These are phyloP conservation scores for Claviceps lovelessii DNA, from an alignment of 2,329 filamentous ascomycete genomes.

Conservation along the genomic window DNA sequence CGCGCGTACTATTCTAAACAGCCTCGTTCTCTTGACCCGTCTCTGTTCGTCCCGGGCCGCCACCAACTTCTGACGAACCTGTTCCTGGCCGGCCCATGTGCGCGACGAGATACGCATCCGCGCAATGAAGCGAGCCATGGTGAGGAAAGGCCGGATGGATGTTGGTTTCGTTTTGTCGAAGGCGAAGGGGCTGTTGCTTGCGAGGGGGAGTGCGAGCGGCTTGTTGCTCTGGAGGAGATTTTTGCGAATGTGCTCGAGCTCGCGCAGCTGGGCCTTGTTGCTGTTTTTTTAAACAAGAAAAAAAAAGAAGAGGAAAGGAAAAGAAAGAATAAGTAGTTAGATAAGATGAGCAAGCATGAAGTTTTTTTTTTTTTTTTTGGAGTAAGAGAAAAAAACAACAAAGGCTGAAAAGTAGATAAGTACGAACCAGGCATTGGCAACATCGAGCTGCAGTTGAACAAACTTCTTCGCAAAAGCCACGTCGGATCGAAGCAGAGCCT, in stretches of 20 bases:
- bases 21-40: constrained; percentile 28
- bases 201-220: constrained; percentile 17
- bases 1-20: constrained; percentile 24
- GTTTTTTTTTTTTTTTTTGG: no score
- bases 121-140: constrained; percentile 37
- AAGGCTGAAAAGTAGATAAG: not conserved
- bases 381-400: not conserved
- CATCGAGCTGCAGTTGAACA: constrained; percentile 62
- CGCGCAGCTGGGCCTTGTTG: constrained; percentile 79
- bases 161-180: constrained; percentile 10
- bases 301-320: not conserved
- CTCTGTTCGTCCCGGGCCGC: constrained; percentile 33
- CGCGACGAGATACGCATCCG: constrained; percentile 33
- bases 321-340: not conserved
- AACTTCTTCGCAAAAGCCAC: constrained; percentile 79
- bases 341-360: not conserved
- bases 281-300: constrained; percentile 29
- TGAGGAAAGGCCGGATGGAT: constrained; percentile 30
- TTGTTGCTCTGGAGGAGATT: constrained; percentile 26
- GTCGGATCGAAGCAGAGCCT: constrained; percentile 65
- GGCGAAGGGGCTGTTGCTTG: constrained; percentile 6
- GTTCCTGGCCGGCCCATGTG: constrained; percentile 38
- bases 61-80: constrained; percentile 32
- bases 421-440: constrained; percentile 82
- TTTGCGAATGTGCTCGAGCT: constrained; percentile 64